Percentiles rank a stretch among this genome's conserved stretches.
Conservation (phyloP, 2,329 filamentous ascomycete species). For the Paraphoma sp. region DNA sequence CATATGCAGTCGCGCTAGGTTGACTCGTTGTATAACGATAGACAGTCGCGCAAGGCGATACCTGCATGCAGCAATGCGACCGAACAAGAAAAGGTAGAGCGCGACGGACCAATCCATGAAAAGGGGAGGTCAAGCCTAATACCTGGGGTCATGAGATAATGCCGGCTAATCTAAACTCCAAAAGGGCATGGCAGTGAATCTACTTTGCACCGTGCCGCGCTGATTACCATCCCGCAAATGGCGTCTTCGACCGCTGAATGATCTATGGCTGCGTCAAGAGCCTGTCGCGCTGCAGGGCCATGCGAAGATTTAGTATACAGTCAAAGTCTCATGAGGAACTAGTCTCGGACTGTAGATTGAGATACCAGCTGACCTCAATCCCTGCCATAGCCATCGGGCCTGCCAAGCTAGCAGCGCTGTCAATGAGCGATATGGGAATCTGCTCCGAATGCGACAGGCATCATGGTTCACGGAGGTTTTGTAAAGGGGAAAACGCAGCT, state of each 20-base stretch:
- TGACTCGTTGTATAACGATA: constrained; percentile 13
- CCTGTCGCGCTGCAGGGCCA: too few relatives aligned
- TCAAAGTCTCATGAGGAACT: background rate
- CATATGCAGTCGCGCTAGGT: constrained; percentile 12
- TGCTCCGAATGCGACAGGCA: background rate
- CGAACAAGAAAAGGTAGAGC: constrained; percentile 3
- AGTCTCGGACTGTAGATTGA: background rate
- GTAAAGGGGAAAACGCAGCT: background rate
- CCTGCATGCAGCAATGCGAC: constrained; percentile 7
- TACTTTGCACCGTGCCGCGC: too few relatives aligned
- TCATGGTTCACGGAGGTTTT: background rate
- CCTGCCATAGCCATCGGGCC: background rate
- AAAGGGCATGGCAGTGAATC: too few relatives aligned
- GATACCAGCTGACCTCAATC: background rate
- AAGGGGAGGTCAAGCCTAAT: constrained; percentile 2
- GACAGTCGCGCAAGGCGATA: background rate
- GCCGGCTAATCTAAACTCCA: background rate
- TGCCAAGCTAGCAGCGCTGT: background rate
- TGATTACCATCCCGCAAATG: too few relatives aligned
- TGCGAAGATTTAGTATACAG: too few relatives aligned
- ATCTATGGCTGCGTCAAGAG: too few relatives aligned
- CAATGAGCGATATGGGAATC: background rate
- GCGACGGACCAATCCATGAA: background rate
- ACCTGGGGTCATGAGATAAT: constrained; percentile 2
- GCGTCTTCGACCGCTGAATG: too few relatives aligned